Evolutionary conservation across 805 yeast species (phyloP).

Genomic region (Wickerhamiella musiphila): DNA sequence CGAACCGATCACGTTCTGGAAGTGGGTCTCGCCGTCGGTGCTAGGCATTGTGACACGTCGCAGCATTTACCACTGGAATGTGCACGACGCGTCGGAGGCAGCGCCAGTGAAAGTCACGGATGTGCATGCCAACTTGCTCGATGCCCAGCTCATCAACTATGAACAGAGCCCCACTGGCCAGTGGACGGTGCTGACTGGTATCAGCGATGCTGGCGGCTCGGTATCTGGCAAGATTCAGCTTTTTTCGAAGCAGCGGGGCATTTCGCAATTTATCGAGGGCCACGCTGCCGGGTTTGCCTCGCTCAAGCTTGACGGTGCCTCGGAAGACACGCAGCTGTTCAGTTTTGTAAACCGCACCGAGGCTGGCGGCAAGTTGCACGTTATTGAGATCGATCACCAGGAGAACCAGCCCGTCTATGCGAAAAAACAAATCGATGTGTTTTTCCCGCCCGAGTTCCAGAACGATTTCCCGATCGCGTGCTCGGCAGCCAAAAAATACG

Average conservation of each 20-base stretch:
- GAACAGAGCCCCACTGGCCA: slow-evolving; percentile 61
- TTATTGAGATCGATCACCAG: slow-evolving; percentile 91
- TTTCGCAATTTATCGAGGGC: slow-evolving; percentile 94
- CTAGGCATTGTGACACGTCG: slow-evolving; percentile 76
- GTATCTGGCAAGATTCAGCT: slow-evolving; percentile 94
- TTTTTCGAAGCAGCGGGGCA: slow-evolving; percentile 70
- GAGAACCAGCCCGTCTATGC: slow-evolving; percentile 65
- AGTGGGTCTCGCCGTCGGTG: slow-evolving; percentile 60
- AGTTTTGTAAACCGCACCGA: slow-evolving; percentile 83
- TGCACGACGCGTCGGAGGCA: slow-evolving; percentile 57
- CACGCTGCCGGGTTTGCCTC: slow-evolving; percentile 86
- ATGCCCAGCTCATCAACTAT: slow-evolving; percentile 80
- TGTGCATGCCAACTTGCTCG: slow-evolving; percentile 59
- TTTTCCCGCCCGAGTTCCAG: slow-evolving; percentile 91
- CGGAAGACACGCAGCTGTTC: slow-evolving; percentile 65
- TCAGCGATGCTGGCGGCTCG: slow-evolving; percentile 82
- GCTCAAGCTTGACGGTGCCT: slow-evolving; percentile 55
- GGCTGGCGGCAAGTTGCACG: slow-evolving; percentile 71
- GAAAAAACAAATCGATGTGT: slow-evolving; percentile 82
- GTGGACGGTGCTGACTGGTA: slow-evolving; percentile 94
- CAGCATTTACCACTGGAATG: slow-evolving; percentile 62
- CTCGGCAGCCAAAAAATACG: slow-evolving; percentile 70
- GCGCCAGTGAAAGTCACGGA: slow-evolving; percentile 73
- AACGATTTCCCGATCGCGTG: slow-evolving; percentile 93
- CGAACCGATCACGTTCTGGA: slow-evolving; percentile 90